These are phyloP conservation scores for Rugosomyces carneus DNA, from an alignment of 1,284 basidiomycete species.

Conservation along the genomic window DNA sequence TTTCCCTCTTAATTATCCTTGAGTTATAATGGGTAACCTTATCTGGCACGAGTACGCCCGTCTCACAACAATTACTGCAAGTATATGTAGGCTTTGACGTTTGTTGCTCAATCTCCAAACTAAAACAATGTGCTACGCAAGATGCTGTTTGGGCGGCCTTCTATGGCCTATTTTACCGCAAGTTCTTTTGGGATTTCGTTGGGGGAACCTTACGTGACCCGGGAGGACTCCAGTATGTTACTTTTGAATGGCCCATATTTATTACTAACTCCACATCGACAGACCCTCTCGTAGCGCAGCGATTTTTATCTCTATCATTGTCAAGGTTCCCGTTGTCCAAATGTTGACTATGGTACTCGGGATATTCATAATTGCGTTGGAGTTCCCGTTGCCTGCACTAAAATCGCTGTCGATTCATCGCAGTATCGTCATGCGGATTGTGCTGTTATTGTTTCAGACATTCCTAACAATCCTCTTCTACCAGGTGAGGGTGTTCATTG, in stretches of 20 bases:
- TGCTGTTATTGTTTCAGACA: constrained; percentile 59
- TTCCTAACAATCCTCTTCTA: constrained; percentile 70
- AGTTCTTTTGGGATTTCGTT: constrained; percentile 88
- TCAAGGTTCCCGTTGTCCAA: constrained; percentile 69
- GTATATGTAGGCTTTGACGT: constrained; percentile 57
- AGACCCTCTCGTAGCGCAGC: constrained; percentile 62
- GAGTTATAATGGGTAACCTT: constrained; percentile 64
- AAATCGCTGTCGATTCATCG: constrained; percentile 56
- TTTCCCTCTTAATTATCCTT: constrained; percentile 10
- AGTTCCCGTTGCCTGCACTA: constrained; percentile 58
- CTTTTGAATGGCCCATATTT: background rate
- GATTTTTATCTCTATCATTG: constrained; percentile 66
- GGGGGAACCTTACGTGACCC: constrained; percentile 66
- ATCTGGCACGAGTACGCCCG: constrained; percentile 80
- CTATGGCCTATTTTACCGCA: constrained; percentile 77
- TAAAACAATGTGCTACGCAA: constrained; percentile 24
- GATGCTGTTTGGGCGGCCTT: constrained; percentile 76
- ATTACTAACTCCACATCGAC: constrained; percentile 8
- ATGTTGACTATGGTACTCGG: constrained; percentile 57
- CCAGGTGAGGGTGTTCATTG: constrained; percentile 46
- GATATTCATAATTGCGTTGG: constrained; percentile 54
- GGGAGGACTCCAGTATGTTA: constrained; percentile 73
- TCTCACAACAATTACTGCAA: constrained; percentile 65
- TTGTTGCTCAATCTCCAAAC: constrained; percentile 1
- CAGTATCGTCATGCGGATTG: constrained; percentile 56